phyloP scores from a whole-genome alignment of 148 eudicot genomes.

The Simmondsia chinensis region DNA sequence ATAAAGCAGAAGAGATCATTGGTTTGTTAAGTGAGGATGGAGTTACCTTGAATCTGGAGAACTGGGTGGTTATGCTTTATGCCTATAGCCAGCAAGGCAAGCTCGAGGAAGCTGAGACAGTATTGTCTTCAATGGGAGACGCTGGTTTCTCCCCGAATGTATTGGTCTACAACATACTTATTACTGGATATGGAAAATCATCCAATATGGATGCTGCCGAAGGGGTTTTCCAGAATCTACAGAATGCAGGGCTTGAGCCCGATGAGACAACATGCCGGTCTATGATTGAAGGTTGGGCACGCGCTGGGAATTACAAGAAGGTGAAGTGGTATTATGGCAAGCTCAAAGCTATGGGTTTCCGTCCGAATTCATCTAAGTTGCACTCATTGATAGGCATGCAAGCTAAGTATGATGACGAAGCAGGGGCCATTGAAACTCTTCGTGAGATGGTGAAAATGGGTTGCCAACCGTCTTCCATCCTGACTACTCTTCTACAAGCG shows the following conservation, averaged over 20 bases:
- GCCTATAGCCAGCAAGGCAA: constrained; percentile 89
- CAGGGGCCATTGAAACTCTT: constrained; percentile 40
- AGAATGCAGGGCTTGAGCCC: constrained; percentile 43
- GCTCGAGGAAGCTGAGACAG: constrained; percentile 53
- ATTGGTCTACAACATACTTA: constrained; percentile 66
- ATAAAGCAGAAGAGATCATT: constrained; percentile 66
- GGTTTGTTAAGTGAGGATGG: constrained; percentile 44
- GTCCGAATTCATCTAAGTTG: constrained; percentile 73
- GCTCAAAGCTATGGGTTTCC: constrained; percentile 50
- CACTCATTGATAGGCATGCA: constrained; percentile 75
- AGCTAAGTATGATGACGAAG: constrained; percentile 51
- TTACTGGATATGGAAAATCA: constrained; percentile 79
- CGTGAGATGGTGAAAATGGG: constrained; percentile 65
- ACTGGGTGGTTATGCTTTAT: constrained; percentile 83
- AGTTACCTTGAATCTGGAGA: constrained; percentile 53
- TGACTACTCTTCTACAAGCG: constrained; percentile 63
- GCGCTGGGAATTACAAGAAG: constrained; percentile 44
- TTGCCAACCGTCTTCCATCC: constrained; percentile 66
- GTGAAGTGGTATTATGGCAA: constrained; percentile 49
- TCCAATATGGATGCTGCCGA: constrained; percentile 66
- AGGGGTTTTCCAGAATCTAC: constrained; percentile 31
- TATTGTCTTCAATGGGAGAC: constrained; percentile 45
- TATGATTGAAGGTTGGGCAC: constrained; percentile 97
- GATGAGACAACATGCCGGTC: constrained; percentile 89
- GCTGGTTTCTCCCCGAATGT: constrained; percentile 60